These are phyloP conservation scores for Dactylellina haptotyla DNA, from an alignment of 2,329 filamentous ascomycete genomes.

Conservation along the genomic window DNA sequence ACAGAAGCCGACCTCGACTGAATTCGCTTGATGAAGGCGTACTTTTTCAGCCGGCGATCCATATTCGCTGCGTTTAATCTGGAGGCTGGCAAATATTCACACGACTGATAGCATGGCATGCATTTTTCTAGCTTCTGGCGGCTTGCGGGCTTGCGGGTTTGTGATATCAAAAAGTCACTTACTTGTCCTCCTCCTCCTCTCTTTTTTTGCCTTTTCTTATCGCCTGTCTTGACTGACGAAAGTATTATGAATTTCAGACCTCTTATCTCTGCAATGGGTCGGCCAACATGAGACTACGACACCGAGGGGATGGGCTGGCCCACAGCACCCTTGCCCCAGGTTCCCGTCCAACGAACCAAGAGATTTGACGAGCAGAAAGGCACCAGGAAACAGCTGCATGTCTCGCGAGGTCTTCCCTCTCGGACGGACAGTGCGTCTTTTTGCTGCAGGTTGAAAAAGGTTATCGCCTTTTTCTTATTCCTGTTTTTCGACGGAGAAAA, in stretches of 20 bases:
- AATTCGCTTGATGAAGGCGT: neutral
- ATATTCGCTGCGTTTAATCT: neutral
- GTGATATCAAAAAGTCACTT: neutral
- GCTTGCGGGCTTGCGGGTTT: conserved; percentile 4
- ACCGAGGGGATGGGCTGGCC: neutral
- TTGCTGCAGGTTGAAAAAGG: conserved; percentile 16
- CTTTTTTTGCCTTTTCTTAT: conserved; percentile 28
- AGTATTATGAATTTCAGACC: conserved; percentile 43
- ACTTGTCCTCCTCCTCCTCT: neutral
- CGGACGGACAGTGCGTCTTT: conserved; percentile 12
- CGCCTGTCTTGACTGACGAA: conserved; percentile 21
- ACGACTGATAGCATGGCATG: too few species aligned
- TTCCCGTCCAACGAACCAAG: conserved; percentile 11
- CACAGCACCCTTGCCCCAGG: conserved; percentile 15
- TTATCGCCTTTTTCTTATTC: conserved; percentile 6
- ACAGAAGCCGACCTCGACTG: neutral
- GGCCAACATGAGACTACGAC: conserved; percentile 19
- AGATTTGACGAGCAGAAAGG: conserved; percentile 27
- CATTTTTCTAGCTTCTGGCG: too few species aligned
- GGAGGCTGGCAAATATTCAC: conserved; percentile 33
- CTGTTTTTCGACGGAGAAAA: neutral
- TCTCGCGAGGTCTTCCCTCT: conserved; percentile 20
- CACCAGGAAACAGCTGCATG: conserved; percentile 13
- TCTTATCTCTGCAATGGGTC: conserved; percentile 45
- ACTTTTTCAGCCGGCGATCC: conserved; percentile 4